Evolutionary conservation across 2,329 filamentous ascomycete genomes (phyloP).

Genomic region (Colletotrichum sp.): DNA sequence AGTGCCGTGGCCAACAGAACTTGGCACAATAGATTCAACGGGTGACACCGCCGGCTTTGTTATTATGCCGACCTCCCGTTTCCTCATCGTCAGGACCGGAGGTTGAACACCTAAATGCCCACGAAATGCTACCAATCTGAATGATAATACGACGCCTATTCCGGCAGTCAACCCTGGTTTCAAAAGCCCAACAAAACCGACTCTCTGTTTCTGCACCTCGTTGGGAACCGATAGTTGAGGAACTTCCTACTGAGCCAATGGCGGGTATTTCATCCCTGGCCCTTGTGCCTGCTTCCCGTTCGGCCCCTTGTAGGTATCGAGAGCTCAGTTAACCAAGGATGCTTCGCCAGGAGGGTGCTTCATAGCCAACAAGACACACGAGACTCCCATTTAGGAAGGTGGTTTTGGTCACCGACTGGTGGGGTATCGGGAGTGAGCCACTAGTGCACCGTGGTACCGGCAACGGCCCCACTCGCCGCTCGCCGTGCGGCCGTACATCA

Average conservation of each 20-base stretch:
- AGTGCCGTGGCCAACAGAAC: background rate
- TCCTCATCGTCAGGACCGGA: background rate
- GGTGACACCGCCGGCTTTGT: background rate
- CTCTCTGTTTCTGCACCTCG: background rate
- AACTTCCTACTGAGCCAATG: background rate
- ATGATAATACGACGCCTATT: background rate
- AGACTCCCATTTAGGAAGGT: background rate
- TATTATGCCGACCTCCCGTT: background rate
- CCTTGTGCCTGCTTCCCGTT: background rate
- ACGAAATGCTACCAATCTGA: background rate
- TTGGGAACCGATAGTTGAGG: background rate
- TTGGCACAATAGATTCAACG: background rate
- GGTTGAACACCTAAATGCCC: too few species aligned
- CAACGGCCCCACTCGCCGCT: background rate
- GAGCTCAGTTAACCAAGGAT: background rate
- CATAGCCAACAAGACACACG: background rate
- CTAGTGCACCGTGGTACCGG: background rate
- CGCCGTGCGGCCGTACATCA: background rate
- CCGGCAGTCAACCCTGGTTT: background rate
- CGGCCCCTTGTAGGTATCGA: background rate
- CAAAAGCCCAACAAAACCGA: background rate
- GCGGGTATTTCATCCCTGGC: background rate
- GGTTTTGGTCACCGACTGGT: background rate
- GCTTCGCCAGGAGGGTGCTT: background rate
- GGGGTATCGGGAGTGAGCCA: background rate